Conservation (phyloP, 352 stramenopile genomes). For the Blastocystis sp. region DNA sequence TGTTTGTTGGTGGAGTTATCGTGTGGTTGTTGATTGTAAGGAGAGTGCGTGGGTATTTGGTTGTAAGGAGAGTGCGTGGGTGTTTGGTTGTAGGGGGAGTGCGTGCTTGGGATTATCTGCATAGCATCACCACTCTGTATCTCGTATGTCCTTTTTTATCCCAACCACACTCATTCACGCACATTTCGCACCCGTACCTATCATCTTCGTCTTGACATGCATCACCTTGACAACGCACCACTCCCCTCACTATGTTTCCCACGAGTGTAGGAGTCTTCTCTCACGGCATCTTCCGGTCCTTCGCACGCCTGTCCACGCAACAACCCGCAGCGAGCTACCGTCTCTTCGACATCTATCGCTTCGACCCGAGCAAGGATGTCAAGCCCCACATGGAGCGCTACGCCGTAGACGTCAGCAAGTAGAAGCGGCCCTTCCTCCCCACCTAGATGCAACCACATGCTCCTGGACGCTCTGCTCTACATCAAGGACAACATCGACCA, state of each 20-base stretch:
- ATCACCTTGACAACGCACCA: too few relatives aligned
- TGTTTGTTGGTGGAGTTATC: constrained; percentile 49
- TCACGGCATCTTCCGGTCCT: background rate
- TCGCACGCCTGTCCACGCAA: background rate
- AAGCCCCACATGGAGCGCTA: constrained; percentile 53
- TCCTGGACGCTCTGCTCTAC: constrained; percentile 96
- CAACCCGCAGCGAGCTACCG: background rate
- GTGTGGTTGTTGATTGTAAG: background rate
- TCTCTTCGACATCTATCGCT: constrained; percentile 51
- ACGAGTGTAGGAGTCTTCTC: background rate
- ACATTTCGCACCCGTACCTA: too few relatives aligned
- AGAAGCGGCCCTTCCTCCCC: background rate
- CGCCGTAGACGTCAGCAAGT: constrained; percentile 25
- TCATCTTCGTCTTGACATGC: too few relatives aligned
- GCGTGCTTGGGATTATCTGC: too few relatives aligned
- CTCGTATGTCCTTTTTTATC: too few relatives aligned
- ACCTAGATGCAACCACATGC: constrained; percentile 84
- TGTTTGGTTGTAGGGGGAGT: too few relatives aligned
- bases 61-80: too few relatives aligned
- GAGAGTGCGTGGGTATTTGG: too few relatives aligned
- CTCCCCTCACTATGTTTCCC: too few relatives aligned
- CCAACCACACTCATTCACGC: too few relatives aligned
- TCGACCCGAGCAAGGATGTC: constrained; percentile 45
- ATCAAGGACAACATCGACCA: constrained; percentile 98
- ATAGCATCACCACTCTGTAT: too few relatives aligned